Percentiles rank a stretch among this genome's conserved stretches.
These are phyloP conservation scores for Candida chauliodis DNA, from an alignment of 805 yeast species.

Conservation along the genomic window DNA sequence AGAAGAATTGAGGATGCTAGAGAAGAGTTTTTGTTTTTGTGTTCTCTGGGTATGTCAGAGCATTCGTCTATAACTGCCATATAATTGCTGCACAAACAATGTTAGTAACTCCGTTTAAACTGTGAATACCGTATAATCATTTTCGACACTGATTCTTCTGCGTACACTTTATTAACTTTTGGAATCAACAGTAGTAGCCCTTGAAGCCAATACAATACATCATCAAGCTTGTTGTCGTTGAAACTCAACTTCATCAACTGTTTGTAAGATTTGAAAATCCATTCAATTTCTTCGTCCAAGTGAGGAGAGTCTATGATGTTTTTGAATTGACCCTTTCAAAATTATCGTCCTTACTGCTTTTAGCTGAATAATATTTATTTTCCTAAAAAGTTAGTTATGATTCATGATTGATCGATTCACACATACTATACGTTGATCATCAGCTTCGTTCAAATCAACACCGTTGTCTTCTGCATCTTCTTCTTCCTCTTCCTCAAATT, in stretches of 20 bases:
- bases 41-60: too few relatives aligned
- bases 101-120: too few relatives aligned
- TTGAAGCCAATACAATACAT: constrained; percentile 20
- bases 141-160: constrained; percentile 37
- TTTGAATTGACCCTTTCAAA: constrained; percentile 17
- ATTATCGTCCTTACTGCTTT: constrained; percentile 34
- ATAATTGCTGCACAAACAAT: too few relatives aligned
- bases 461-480: constrained; percentile 24
- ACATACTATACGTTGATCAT: constrained; percentile 16
- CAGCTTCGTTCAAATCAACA: constrained; percentile 24
- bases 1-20: too few relatives aligned
- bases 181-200: constrained; percentile 21
- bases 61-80: too few relatives aligned
- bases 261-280: constrained; percentile 39
- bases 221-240: constrained; percentile 18
- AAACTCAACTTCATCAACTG: constrained; percentile 38
- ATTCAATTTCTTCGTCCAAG: constrained; percentile 18
- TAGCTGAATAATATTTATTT: constrained; percentile 34
- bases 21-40: too few relatives aligned
- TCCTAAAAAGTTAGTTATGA: constrained; percentile 17
- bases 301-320: constrained; percentile 12
- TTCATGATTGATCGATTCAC: background rate
- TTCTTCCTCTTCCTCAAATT: constrained; percentile 36
- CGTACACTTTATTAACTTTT: constrained; percentile 31
- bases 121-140: constrained; percentile 34